A percentile compares a stretch with the other conserved stretches of the same genome.
phyloP scores from a whole-genome alignment of 1,139 yeast genomes.

The Taphrina confusa region DNA sequence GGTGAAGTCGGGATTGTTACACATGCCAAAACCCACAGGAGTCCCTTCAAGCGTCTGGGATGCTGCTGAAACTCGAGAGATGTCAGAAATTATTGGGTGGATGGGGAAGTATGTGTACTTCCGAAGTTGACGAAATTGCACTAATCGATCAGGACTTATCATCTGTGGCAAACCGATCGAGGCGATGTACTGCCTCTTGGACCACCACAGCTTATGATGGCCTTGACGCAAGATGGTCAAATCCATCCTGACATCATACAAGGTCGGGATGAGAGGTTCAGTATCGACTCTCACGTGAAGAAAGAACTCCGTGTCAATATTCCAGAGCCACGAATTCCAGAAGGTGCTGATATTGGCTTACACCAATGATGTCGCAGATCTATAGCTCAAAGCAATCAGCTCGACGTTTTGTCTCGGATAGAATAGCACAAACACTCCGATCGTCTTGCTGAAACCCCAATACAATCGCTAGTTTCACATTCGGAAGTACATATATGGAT shows the following conservation, averaged over 20 bases:
- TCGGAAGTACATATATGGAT: not conserved
- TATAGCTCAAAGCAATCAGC: too few relatives aligned
- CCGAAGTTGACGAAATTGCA: not conserved
- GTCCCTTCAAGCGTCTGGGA: constrained; percentile 33
- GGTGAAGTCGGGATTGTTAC: constrained; percentile 34
- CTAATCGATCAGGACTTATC: constrained; percentile 14
- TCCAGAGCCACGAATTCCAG: constrained; percentile 1
- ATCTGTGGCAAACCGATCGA: constrained; percentile 36
- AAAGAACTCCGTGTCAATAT: constrained; percentile 26
- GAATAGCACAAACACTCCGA: not conserved
- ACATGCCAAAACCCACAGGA: constrained; percentile 28
- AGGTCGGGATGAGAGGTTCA: constrained; percentile 26
- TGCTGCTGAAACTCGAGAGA: constrained; percentile 31
- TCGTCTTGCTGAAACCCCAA: not conserved
- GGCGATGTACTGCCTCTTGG: constrained; percentile 37
- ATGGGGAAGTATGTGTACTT: constrained; percentile 32
- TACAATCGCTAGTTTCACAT: not conserved
- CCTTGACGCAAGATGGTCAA: constrained; percentile 17
- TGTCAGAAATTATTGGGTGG: constrained; percentile 29
- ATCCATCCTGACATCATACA: constrained; percentile 16
- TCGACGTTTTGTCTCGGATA: not conserved
- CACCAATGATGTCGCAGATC: too few relatives aligned
- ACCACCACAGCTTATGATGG: constrained; percentile 34
- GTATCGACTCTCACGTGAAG: constrained; percentile 15
- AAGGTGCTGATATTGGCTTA: constrained; percentile 19